Evolutionary conservation across 1,284 basidiomycete genomes (phyloP).

Genomic region (Microbotryum lychnidis-dioicae): DNA sequence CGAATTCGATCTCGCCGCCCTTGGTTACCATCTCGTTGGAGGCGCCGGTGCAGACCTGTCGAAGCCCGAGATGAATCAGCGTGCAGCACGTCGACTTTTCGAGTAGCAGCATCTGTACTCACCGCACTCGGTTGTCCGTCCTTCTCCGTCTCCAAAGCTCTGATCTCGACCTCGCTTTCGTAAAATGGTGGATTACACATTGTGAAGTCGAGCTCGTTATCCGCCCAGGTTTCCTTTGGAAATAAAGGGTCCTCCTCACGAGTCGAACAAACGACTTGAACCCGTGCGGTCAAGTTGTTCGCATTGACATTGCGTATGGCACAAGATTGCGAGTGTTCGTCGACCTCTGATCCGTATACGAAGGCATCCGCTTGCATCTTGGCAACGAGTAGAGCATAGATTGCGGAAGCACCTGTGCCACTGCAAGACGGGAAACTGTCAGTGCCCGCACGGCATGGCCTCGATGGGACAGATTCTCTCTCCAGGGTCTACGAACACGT

Average conservation of each 20-base stretch:
- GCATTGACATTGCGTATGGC: slow-evolving; percentile 51
- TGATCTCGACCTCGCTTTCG: slow-evolving; percentile 58
- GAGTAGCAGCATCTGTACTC: slow-evolving; percentile 33
- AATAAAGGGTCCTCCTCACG: slow-evolving; percentile 19
- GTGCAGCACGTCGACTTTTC: slow-evolving; percentile 1
- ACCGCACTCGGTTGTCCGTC: slow-evolving; percentile 58
- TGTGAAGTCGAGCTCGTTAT: slow-evolving; percentile 54
- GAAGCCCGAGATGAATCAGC: background rate
- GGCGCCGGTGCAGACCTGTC: slow-evolving; percentile 69
- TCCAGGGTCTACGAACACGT: slow-evolving; percentile 41
- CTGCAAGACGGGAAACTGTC: slow-evolving; percentile 46
- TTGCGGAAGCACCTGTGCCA: slow-evolving; percentile 81
- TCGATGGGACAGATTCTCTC: background rate
- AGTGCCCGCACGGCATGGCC: slow-evolving; percentile 36
- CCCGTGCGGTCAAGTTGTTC: slow-evolving; percentile 51
- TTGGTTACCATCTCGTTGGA: slow-evolving; percentile 74
- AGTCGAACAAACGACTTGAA: slow-evolving; percentile 42
- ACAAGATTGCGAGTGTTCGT: slow-evolving; percentile 51
- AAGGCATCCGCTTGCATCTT: slow-evolving; percentile 43
- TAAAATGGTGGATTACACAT: slow-evolving; percentile 99
- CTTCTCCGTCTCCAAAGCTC: slow-evolving; percentile 54
- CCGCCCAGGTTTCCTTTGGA: no score
- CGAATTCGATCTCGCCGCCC: slow-evolving; percentile 77
- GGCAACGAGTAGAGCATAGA: slow-evolving; percentile 75
- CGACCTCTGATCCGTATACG: slow-evolving; percentile 50